Evolutionary conservation across 441 rosid genomes (phyloP).

Genomic region (Gossypium schwendimanii): DNA sequence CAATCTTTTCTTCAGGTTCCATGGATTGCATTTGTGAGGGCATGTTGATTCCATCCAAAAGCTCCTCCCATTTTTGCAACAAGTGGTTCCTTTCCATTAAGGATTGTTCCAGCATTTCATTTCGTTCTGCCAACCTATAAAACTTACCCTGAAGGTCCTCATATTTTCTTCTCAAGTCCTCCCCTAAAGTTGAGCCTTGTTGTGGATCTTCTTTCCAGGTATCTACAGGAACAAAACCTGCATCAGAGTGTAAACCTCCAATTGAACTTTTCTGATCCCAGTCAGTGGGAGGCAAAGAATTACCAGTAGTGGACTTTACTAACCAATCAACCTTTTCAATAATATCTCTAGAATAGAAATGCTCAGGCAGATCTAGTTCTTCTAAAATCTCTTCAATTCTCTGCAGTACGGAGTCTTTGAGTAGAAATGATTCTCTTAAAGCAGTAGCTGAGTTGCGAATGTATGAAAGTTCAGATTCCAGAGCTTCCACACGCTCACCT

Average conservation of each 20-base stretch:
- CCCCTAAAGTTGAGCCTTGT: conserved; percentile 51
- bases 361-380: conserved; percentile 90
- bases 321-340: conserved; percentile 96
- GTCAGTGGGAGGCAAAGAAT: conserved; percentile 52
- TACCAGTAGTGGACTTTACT: conserved; percentile 71
- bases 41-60: conserved; percentile 59
- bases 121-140: conserved; percentile 96
- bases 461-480: conserved; percentile 97
- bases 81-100: conserved; percentile 81
- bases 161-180: conserved; percentile 75
- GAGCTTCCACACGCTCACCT: conserved; percentile 92
- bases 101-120: conserved; percentile 99
- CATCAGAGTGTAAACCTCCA: conserved; percentile 62
- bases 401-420: conserved; percentile 94
- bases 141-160: conserved; percentile 94
- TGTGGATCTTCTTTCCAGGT: conserved; percentile 82
- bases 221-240: conserved; percentile 63
- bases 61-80: conserved; percentile 95
- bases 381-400: conserved; percentile 95
- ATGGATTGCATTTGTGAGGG: conserved; percentile 65
- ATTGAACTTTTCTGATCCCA: conserved; percentile 79
- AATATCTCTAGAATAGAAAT: conserved; percentile 84
- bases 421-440: conserved; percentile 94
- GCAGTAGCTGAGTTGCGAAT: conserved; percentile 98
- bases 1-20: conserved; percentile 83